Conservation (phyloP, 1,139 yeast genomes). For the Yamadazyma kanchanaburiensis region DNA sequence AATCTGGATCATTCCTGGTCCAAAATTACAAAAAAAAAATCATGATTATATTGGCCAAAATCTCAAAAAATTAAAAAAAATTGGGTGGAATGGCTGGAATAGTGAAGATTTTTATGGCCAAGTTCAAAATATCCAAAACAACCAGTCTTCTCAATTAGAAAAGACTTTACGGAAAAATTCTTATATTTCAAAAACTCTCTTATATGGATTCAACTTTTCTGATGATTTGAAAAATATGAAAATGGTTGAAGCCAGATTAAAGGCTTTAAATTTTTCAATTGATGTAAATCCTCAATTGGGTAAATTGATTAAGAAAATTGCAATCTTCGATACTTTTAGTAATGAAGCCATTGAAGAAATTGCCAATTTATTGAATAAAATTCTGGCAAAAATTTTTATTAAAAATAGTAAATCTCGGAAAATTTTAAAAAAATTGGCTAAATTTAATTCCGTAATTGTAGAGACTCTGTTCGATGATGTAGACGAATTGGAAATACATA, state of each 20-base stretch:
- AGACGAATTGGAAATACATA: slow-evolving; percentile 11
- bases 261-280: slow-evolving; percentile 24
- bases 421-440: slow-evolving; percentile 4
- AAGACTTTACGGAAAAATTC: too few species aligned
- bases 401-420: slow-evolving; percentile 6
- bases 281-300: slow-evolving; percentile 25
- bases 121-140: too few species aligned
- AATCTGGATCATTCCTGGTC: slow-evolving; percentile 23
- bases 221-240: slow-evolving; percentile 9
- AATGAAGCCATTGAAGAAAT: slow-evolving; percentile 32
- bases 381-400: slow-evolving; percentile 7
- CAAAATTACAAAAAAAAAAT: too few species aligned
- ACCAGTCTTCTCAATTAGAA: too few species aligned
- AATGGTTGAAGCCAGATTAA: slow-evolving; percentile 29
- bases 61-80: too few species aligned
- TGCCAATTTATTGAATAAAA: neutral
- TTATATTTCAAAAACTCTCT: too few species aligned
- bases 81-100: too few species aligned
- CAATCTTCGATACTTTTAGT: slow-evolving; percentile 19
- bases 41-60: too few species aligned
- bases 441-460: slow-evolving; percentile 8
- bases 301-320: slow-evolving; percentile 20
- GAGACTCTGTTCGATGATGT: slow-evolving; percentile 5
- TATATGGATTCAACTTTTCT: too few species aligned
- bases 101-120: too few species aligned